Base-by-base conservation (phyloP, 2,329 filamentous ascomycete genomes). In the Diaporthe australafricana region DNA sequence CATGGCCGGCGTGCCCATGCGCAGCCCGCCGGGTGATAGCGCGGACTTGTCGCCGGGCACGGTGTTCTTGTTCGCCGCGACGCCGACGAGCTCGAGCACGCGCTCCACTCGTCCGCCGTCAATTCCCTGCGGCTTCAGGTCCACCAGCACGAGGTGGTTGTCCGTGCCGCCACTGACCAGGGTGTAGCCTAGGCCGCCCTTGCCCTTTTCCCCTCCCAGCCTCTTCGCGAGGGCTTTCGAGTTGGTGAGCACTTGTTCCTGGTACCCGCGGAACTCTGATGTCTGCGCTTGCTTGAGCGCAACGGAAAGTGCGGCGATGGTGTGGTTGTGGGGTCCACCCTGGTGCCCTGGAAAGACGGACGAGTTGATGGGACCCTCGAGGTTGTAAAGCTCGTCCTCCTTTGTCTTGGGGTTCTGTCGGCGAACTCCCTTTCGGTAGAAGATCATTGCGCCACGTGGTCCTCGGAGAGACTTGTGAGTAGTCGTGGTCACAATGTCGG, bases 11-110 rank as follows among this genome's bases (percentile, higher is more conserved):
- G 96, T 96, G 70, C 96, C 96, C 84, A 99, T 95, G 76, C 96
- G 92, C 75, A 99, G 88, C 75, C 96, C 96, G 76, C 96, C 96
- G 17, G 96, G 96, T 75, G 96, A 94, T 79, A 99, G 89, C 1
- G 96, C 96, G 0, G 95, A 98, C 80, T 92, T 94, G 84, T 99
- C 96, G 53, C 96, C 96, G 1, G 96, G 96, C 0, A 98, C 96
- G 9, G 96, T 98, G 86, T 99, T 99, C 89, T 99, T 99, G 88
- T 99, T 99, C 81, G 94, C 93, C n/a, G 96, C 96, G 67, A 98
- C 96, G 77, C 96, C 96, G 76, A 97, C 94, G 57, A 97, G 90
- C 82, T 98, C 95, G 30, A 98, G 89, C 20, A 98, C 91, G 57
- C 94, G 92, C 86, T 98, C 95, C 17, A 98, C 94, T 68, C 95